A percentile compares a stretch with the other conserved stretches of the same genome.
These are phyloP conservation scores for Kazachstania martiniae DNA, from an alignment of 805 yeast species.

Conservation along the genomic window DNA sequence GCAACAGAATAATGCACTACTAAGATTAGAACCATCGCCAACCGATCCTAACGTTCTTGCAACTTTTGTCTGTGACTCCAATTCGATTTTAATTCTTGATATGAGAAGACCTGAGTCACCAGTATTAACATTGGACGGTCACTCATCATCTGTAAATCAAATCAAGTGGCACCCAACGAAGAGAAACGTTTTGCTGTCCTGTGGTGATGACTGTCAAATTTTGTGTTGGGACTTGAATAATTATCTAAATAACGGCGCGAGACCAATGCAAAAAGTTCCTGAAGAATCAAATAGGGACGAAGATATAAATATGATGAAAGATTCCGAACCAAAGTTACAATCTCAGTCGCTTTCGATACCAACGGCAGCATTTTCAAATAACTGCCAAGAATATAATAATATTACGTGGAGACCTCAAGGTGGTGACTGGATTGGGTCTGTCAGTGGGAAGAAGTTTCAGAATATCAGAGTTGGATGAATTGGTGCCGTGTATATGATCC, in stretches of 20 bases:
- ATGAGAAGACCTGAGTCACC: constrained; percentile 85
- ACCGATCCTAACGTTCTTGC: constrained; percentile 77
- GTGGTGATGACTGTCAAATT: constrained; percentile 68
- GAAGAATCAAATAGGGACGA: background rate
- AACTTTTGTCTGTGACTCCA: constrained; percentile 63
- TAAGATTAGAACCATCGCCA: constrained; percentile 69
- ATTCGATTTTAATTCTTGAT: constrained; percentile 60
- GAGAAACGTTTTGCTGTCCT: constrained; percentile 43
- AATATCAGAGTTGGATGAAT: constrained; percentile 25
- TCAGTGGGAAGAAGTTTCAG: constrained; percentile 29
- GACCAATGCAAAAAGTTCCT: background rate
- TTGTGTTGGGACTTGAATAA: constrained; percentile 52
- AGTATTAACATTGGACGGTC: constrained; percentile 56
- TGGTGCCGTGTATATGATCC: too few relatives aligned
- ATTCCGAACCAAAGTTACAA: constrained; percentile 28
- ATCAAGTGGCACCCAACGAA: constrained; percentile 78
- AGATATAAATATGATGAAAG: constrained; percentile 5
- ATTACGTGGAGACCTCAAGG: constrained; percentile 52
- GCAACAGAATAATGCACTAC: constrained; percentile 42
- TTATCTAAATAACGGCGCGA: constrained; percentile 6
- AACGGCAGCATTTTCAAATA: constrained; percentile 47
- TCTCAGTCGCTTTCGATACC: too few relatives aligned
- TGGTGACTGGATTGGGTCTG: constrained; percentile 73
- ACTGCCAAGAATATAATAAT: constrained; percentile 63
- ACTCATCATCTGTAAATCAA: constrained; percentile 55